Conservation (phyloP, 2,329 filamentous ascomycete species). For the Lachnellula occidentalis region DNA sequence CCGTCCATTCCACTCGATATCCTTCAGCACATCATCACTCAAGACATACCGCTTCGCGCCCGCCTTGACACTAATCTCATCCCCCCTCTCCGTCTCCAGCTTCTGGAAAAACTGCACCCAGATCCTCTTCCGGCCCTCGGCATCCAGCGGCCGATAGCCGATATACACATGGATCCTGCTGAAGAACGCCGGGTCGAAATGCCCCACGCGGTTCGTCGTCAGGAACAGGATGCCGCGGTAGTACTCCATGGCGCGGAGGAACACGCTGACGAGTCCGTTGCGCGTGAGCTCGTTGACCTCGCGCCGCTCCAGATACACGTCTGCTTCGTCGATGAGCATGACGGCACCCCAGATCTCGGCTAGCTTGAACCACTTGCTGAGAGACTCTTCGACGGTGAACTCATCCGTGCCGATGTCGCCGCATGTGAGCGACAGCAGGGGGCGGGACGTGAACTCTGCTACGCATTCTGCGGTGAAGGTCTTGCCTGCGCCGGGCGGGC, state of each 20-base stretch:
- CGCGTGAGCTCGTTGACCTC: constrained; percentile 28
- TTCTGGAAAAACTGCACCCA: constrained; percentile 27
- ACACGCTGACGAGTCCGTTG: constrained; percentile 33
- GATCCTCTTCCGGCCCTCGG: constrained; percentile 24
- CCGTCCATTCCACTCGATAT: constrained; percentile 25
- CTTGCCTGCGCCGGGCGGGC: constrained; percentile 21
- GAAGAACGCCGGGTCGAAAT: constrained; percentile 37
- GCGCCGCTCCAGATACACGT: constrained; percentile 41
- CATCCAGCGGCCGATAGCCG: constrained; percentile 27
- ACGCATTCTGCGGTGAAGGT: constrained; percentile 22
- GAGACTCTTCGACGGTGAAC: constrained; percentile 39
- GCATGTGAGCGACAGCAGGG: constrained; percentile 33
- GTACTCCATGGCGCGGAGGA: constrained; percentile 38
- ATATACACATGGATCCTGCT: constrained; percentile 34
- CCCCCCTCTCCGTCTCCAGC: constrained; percentile 13
- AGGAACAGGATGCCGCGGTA: constrained; percentile 39
- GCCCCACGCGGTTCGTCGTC: constrained; percentile 37
- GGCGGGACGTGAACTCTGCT: constrained; percentile 22
- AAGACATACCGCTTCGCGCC: constrained; percentile 18
- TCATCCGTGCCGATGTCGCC: constrained; percentile 46
- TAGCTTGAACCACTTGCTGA: constrained; percentile 43
- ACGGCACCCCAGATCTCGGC: constrained; percentile 47
- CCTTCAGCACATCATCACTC: constrained; percentile 13
- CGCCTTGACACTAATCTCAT: constrained; percentile 11
- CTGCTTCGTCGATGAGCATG: constrained; percentile 47